Evolutionary conservation across 352 stramenopile genomes (phyloP).

Genomic region (Pythium monospermum): DNA sequence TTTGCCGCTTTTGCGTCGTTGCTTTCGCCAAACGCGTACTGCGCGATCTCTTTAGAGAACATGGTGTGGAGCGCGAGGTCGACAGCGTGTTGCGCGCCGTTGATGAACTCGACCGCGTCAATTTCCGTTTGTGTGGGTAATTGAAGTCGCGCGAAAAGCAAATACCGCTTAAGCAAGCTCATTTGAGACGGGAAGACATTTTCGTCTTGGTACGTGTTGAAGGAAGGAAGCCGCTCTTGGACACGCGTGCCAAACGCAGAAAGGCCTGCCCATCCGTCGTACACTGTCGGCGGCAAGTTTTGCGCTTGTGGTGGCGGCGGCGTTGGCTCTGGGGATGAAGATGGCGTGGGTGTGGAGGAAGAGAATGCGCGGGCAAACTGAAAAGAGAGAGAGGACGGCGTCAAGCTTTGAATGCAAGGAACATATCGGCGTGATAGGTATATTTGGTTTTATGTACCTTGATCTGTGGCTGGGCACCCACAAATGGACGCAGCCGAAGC

Average conservation of each 20-base stretch:
- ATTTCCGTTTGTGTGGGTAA: conserved; percentile 23
- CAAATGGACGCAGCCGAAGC: no score
- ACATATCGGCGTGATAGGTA: no score
- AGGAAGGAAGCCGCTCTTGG: conserved; percentile 16
- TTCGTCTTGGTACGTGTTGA: conserved; percentile 28
- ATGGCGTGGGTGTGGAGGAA: conserved; percentile 8
- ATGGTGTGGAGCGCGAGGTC: conserved; percentile 26
- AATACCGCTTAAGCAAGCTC: conserved; percentile 12
- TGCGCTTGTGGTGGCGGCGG: conserved; percentile 1
- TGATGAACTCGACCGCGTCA: conserved; percentile 25
- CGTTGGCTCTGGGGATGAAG: background rate
- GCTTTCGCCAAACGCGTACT: conserved; percentile 23
- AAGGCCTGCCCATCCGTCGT: conserved; percentile 18
- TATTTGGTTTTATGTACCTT: no score
- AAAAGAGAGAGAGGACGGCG: background rate
- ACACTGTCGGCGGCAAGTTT: conserved; percentile 10
- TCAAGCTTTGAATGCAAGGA: no score
- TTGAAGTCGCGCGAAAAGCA: conserved; percentile 24
- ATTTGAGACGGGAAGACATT: conserved; percentile 26
- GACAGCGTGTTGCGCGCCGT: conserved; percentile 23
- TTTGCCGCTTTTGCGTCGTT: conserved; percentile 12
- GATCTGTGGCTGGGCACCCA: no score
- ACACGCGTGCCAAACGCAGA: conserved; percentile 21
- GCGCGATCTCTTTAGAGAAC: conserved; percentile 26
- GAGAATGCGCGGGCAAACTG: background rate